Base-by-base conservation (phyloP, 208 protist species). In the Sergeia podlipaevii region DNA sequence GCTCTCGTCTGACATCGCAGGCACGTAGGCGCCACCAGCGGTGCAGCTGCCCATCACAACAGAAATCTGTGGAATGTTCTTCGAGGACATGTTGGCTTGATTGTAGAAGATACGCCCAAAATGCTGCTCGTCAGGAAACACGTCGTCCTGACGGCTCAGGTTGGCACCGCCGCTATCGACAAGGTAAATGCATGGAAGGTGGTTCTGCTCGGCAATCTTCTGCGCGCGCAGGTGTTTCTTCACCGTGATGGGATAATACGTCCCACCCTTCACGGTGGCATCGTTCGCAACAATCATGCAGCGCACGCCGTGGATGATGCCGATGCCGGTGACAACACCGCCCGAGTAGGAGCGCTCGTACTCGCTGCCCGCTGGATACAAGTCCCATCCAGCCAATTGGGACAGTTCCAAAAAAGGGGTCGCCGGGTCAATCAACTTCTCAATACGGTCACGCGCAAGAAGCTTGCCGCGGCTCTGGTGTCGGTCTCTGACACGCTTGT, bases 71-170 rank as follows among this genome's bases (percentile, higher is more conserved):
- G 96, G 80, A 60, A 98, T 98, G 23, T 77, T 65, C 51, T 83
- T 70, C 10, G 84, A 55, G 18, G 91, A 97, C 97, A 99, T 98
- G 37, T 83, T 87, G 2, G 96, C 96, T 74, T 99, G 97, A 71
- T 99, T 99, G 73, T 81, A 98, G 68, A 99, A 99, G 39, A 98
- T 99, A 42, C 94, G 87, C 15, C 97, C 97, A 80, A 99, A 99
- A 60, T 99, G 97, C 39, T 97, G 85, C 41, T 84, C 74, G 70
- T 98, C 97, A 10, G 97, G 91, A 74, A 98, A 98, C 24, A 96
- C 92, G 26, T 97, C 93, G 20, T 77, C 84, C 71, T 98, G 97
- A 20, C 78, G 47, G 18, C 80, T 76, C 7, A 98, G 70, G 71
- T 98, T 98, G 23, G 96, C 97, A 43, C 97, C 97, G 39, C 96